A percentile compares a stretch with the other conserved stretches of the same genome.
Conservation (phyloP, 2,329 filamentous ascomycete genomes). For the Fusarium setosum region DNA sequence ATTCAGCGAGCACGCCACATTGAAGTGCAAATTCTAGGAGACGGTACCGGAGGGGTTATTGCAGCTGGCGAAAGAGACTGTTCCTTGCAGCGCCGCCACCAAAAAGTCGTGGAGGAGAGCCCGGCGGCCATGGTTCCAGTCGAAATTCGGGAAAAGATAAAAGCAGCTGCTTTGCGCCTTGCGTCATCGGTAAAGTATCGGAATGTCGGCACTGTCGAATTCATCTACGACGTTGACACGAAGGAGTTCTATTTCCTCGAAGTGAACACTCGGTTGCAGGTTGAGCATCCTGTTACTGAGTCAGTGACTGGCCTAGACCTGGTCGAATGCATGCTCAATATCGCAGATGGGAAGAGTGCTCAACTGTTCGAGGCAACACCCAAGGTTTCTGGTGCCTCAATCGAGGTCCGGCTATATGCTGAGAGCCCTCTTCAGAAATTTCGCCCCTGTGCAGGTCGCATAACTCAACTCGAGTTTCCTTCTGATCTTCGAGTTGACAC, state of each 20-base stretch:
- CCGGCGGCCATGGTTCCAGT: conserved; percentile 50
- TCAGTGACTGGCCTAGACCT: conserved; percentile 81
- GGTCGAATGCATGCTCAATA: conserved; percentile 63
- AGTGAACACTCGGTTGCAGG: conserved; percentile 61
- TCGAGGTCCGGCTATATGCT: conserved; percentile 55
- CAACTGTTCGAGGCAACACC: conserved; percentile 25
- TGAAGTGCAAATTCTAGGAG: conserved; percentile 62
- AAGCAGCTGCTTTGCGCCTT: conserved; percentile 49
- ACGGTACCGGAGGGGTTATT: conserved; percentile 54
- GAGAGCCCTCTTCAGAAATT: conserved; percentile 69
- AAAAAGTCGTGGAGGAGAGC: conserved; percentile 63
- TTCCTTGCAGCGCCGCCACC: conserved; percentile 61
- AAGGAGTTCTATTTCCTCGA: conserved; percentile 59
- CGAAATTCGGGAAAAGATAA: conserved; percentile 48
- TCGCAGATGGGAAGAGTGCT: conserved; percentile 36
- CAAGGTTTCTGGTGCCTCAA: conserved; percentile 43
- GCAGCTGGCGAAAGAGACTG: conserved; percentile 61
- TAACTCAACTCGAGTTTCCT: conserved; percentile 69
- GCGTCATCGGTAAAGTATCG: conserved; percentile 52
- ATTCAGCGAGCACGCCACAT: conserved; percentile 57
- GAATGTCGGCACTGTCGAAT: conserved; percentile 58
- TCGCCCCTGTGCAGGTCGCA: conserved; percentile 67
- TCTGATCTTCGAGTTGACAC: conserved; percentile 68
- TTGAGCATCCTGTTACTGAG: conserved; percentile 70
- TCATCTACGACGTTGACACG: conserved; percentile 53